Base-by-base conservation (phyloP, 495 filamentous ascomycete genomes). In the Xylaria telfairii region DNA sequence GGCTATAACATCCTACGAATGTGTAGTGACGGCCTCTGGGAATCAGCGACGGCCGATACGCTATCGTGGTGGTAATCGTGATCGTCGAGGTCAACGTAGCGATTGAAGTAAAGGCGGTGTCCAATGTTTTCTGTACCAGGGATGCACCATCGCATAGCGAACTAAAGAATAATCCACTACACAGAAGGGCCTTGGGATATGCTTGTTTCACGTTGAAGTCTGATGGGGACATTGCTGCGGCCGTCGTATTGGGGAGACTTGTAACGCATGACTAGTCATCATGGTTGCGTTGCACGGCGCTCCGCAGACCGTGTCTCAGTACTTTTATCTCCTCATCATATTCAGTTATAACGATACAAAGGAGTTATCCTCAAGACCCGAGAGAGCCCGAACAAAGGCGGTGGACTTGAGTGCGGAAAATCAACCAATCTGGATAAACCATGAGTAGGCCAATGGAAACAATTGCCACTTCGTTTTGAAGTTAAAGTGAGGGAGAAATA, bases 31-130 rank as follows among this genome's bases (percentile, higher is more conserved):
- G 69, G 28, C 65, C 63, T 37, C 59, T 67, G 5, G 75, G 71
- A 44, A 69, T 28, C 37, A 63, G 28, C 2, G 71, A 66, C 32
- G 74, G 74, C 24, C 68, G 71, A 47, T 75, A 76, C 41, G 60
- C 69, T 73, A 78, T 61, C 12, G 70, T 74, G 2, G 75, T 77
- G 2, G 75, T 75, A 51, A 77, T 56, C 24, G 72, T 77, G 34
- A 77, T 65, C 12, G 68, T 77, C n/a, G 66, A 15, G 9, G 24
- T 56, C 6, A 54, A 30, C 9, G 19, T 34, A 17, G 49, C 30
- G 44, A n/a, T 21, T 9, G 53, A 32, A 26, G 66, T 26, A 32
- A 10, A 42, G 15, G 72, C 69, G 21, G 44, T 64, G 24, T 72
- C 71, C 3, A 71, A 5, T 28, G 64, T 13, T 39, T 37, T 41